Percentiles rank a stretch among this genome's conserved stretches.
Conservation (phyloP, 2,329 filamentous ascomycete genomes). For the Fusarium stilboides region DNA sequence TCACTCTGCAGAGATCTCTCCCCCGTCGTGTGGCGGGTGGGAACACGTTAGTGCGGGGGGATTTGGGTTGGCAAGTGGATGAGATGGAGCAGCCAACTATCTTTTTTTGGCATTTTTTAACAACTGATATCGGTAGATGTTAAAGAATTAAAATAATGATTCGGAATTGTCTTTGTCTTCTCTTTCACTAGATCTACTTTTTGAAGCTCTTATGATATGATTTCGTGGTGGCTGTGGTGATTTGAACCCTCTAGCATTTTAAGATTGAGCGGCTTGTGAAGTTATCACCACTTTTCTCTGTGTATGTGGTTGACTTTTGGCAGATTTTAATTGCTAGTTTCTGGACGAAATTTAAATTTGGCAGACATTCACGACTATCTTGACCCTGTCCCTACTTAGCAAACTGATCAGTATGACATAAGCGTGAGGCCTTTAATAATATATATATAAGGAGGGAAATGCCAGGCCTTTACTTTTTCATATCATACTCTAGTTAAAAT, state of each 20-base stretch:
- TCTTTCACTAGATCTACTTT: not conserved
- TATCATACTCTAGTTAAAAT: too few species aligned
- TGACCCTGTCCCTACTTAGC: too few species aligned
- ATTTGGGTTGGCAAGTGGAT: constrained; percentile 67
- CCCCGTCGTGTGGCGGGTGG: constrained; percentile 79
- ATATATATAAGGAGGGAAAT: too few species aligned
- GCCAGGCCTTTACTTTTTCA: too few species aligned
- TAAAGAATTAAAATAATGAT: not conserved
- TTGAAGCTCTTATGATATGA: not conserved
- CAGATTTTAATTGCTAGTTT: too few species aligned
- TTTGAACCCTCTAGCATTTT: constrained; percentile 16
- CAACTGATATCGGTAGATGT: fast-evolving
- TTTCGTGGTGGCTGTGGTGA: not conserved
- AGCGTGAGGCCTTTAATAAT: too few species aligned
- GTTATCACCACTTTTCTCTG: constrained; percentile 19
- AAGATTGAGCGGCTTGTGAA: not conserved
- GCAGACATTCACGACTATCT: too few species aligned
- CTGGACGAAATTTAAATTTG: too few species aligned
- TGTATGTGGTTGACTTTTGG: too few species aligned
- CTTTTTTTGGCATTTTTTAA: constrained; percentile 51
- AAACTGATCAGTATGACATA: too few species aligned
- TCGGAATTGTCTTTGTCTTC: constrained; percentile 2
- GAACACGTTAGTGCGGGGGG: constrained; percentile 73
- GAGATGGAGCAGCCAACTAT: constrained; percentile 71
- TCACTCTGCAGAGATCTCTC: constrained; percentile 81